These are phyloP conservation scores for Leccinellum luteum DNA, from an alignment of 768 basidiomycete genomes.

Conservation along the genomic window DNA sequence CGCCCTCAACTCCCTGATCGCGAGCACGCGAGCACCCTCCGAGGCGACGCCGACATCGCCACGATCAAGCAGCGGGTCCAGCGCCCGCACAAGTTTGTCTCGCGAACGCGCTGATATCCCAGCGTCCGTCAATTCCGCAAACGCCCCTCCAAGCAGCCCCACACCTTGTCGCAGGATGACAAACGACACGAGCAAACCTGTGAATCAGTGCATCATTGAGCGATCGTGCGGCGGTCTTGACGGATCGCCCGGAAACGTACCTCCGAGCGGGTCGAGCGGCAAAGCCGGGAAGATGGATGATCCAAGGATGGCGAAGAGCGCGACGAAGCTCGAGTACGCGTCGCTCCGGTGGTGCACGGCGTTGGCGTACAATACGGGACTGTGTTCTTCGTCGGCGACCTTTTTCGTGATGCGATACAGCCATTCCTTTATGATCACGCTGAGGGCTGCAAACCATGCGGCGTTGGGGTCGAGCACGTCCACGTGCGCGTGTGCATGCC, in stretches of 20 bases:
- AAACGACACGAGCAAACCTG: slow-evolving; percentile 85
- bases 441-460: slow-evolving; percentile 89
- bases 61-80: slow-evolving; percentile 52
- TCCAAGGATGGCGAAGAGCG: slow-evolving; percentile 89
- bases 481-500: slow-evolving; percentile 53
- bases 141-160: slow-evolving; percentile 61
- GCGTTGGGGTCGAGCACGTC: slow-evolving; percentile 84
- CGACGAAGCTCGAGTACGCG: slow-evolving; percentile 89
- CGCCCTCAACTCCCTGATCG: slow-evolving; percentile 59
- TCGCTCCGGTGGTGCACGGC: slow-evolving; percentile 98
- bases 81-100: slow-evolving; percentile 48
- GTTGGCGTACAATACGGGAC: slow-evolving; percentile 92
- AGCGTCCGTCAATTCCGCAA: slow-evolving; percentile 82
- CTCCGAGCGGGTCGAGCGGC: slow-evolving; percentile 93
- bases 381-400: slow-evolving; percentile 89
- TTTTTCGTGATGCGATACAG: slow-evolving; percentile 84
- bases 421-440: slow-evolving; percentile 88
- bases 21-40: slow-evolving; percentile 35
- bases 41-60: slow-evolving; percentile 20
- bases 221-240: not conserved
- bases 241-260: slow-evolving; percentile 37
- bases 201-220: slow-evolving; percentile 7
- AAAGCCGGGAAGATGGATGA: slow-evolving; percentile 82
- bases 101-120: slow-evolving; percentile 61
- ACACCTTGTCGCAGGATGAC: slow-evolving; percentile 83